phyloP scores from a whole-genome alignment of 768 basidiomycete species.

The Strobilomyces echinocephalus region DNA sequence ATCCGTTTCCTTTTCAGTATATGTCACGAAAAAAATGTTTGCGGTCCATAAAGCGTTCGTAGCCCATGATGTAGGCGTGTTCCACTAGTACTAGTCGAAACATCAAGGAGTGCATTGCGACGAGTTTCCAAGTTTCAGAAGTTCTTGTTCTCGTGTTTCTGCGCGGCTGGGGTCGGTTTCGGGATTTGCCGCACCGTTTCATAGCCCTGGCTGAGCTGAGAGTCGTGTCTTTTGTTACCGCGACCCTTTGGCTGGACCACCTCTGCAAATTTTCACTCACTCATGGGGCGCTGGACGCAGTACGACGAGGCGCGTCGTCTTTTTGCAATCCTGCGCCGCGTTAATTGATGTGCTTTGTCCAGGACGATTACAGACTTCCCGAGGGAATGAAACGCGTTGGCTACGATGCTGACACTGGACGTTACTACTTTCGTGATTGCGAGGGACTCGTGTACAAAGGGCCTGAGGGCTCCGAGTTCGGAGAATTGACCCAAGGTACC shows the following conservation, averaged over 20 bases:
- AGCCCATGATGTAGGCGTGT: not conserved
- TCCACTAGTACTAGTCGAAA: not conserved
- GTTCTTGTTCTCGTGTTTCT: not conserved
- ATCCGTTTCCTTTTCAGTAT: slow-evolving; percentile 15
- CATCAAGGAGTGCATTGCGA: not conserved
- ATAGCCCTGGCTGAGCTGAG: not conserved
- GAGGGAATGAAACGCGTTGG: slow-evolving; percentile 60
- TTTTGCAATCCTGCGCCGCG: not conserved
- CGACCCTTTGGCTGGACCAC: slow-evolving; percentile 21
- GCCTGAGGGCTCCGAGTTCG: slow-evolving; percentile 57
- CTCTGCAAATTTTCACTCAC: slow-evolving; percentile 1
- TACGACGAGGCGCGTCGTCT: slow-evolving; percentile 28
- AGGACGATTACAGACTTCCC: slow-evolving; percentile 53
- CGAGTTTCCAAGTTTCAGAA: not conserved
- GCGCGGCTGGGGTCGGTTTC: not conserved
- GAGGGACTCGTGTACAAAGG: slow-evolving; percentile 55
- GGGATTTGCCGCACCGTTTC: slow-evolving; percentile 20
- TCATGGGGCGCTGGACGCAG: slow-evolving; percentile 37
- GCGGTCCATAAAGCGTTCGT: not conserved
- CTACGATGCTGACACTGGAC: slow-evolving; percentile 67
- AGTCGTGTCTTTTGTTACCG: not conserved
- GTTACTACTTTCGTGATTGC: slow-evolving; percentile 59
- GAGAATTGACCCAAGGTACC: slow-evolving; percentile 44
- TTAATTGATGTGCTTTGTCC: slow-evolving; percentile 1
- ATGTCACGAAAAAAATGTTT: not conserved